Conservation (phyloP, 2,329 filamentous ascomycete genomes). For the Penicillium sp. region DNA sequence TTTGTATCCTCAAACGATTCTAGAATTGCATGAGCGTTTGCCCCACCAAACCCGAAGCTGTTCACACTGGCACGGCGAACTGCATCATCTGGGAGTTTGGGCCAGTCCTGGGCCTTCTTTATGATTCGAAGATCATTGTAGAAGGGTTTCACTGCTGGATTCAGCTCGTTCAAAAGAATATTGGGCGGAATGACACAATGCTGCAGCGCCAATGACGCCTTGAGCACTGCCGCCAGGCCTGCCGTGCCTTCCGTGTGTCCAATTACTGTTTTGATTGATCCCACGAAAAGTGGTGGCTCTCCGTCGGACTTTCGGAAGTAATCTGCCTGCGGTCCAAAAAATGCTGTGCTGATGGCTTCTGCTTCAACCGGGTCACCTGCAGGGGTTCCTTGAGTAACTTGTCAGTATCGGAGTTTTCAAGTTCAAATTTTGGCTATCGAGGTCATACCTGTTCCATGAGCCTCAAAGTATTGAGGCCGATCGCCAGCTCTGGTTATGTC, state of each 20-base stretch:
- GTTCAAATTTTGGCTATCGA: not conserved
- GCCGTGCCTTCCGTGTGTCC: constrained; percentile 39
- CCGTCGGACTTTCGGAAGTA: constrained; percentile 2
- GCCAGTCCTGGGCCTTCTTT: constrained; percentile 23
- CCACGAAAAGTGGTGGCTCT: constrained; percentile 26
- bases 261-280: constrained; percentile 33
- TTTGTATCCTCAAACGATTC: constrained; percentile 27
- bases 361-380: constrained; percentile 27
- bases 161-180: constrained; percentile 29
- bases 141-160: constrained; percentile 24
- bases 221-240: constrained; percentile 35
- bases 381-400: constrained; percentile 18
- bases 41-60: constrained; percentile 46
- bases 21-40: constrained; percentile 42
- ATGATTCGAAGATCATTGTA: constrained; percentile 26
- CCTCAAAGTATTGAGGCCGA: constrained; percentile 47
- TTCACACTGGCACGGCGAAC: constrained; percentile 45
- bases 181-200: constrained; percentile 35
- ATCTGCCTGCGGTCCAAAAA: constrained; percentile 14
- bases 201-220: constrained; percentile 42
- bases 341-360: constrained; percentile 23
- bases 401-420: not conserved
- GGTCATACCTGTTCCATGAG: constrained; percentile 46
- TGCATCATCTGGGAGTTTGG: constrained; percentile 17
- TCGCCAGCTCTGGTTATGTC: constrained; percentile 26